These are phyloP conservation scores for Murraya paniculata DNA, from an alignment of 345 rosid species.

Conservation along the genomic window DNA sequence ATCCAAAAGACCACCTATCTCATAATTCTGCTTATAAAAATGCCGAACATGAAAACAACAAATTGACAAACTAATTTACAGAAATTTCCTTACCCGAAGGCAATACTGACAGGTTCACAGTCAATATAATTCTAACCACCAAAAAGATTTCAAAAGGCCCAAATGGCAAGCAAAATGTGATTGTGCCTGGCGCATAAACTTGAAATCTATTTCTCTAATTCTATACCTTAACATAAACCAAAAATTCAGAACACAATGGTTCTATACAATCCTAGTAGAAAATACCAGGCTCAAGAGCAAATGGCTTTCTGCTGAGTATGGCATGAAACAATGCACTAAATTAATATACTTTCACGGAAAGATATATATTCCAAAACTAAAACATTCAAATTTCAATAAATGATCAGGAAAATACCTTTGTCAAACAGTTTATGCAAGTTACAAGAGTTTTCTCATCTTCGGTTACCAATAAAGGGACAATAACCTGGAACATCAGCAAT, in stretches of 20 bases:
- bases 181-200: neutral
- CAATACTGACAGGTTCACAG: neutral
- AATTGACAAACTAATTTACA: neutral
- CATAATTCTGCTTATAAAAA: neutral
- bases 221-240: neutral
- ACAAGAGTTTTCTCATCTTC: conserved; percentile 95
- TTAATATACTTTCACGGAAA: neutral
- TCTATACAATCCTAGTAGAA: neutral
- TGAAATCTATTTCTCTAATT: neutral
- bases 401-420: conserved; percentile 56
- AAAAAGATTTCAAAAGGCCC: neutral
- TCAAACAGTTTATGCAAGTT: conserved; percentile 86
- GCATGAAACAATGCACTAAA: neutral
- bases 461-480: conserved; percentile 81
- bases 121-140: neutral
- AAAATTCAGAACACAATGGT: neutral
- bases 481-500: conserved; percentile 52
- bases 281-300: neutral
- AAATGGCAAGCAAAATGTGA: neutral
- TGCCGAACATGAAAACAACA: neutral
- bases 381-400: neutral
- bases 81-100: neutral
- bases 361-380: neutral
- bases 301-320: neutral
- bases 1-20: neutral